Evolutionary conservation across 225 moss, liverwort and hornwort genomes (phyloP).

Genomic region (Polytrichum formosum): DNA sequence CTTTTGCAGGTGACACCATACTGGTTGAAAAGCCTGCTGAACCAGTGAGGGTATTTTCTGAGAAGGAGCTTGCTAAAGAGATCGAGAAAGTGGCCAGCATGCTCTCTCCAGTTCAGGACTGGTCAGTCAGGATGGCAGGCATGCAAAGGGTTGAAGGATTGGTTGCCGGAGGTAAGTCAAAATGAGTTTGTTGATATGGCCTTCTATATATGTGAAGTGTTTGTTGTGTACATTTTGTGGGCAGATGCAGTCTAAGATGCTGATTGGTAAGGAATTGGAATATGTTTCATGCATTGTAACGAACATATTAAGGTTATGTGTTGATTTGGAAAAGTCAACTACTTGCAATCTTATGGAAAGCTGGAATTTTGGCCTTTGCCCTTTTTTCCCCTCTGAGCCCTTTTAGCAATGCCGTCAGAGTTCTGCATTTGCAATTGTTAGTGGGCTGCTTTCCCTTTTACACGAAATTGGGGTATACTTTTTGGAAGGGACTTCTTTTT

Average conservation of each 20-base stretch:
- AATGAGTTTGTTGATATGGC: not conserved
- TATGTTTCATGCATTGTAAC: too few species aligned
- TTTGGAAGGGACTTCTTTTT: too few species aligned
- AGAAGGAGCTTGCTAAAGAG: constrained; percentile 84
- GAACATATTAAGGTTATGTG: too few species aligned
- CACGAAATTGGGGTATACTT: too few species aligned
- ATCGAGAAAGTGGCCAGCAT: constrained; percentile 80
- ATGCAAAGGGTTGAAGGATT: constrained; percentile 92
- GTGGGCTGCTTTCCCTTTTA: too few species aligned
- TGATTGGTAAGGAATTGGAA: not conserved
- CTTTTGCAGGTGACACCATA: constrained; percentile 55
- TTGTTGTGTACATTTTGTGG: not conserved
- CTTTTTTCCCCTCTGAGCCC: too few species aligned
- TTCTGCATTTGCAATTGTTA: too few species aligned
- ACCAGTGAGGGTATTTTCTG: constrained; percentile 78
- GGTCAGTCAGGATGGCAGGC: constrained; percentile 92
- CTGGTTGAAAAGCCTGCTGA: constrained; percentile 71
- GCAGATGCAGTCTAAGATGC: not conserved
- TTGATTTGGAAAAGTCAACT: too few species aligned
- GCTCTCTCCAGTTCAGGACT: constrained; percentile 86
- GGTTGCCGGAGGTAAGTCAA: constrained; percentile 71
- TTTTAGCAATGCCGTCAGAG: too few species aligned
- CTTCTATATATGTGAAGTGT: not conserved
- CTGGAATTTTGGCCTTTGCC: too few species aligned
- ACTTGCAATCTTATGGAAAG: too few species aligned